Percentiles rank a stretch among this genome's conserved stretches.
phyloP scores from a whole-genome alignment of 2,329 filamentous ascomycete species.

The Aureobasidium lini region DNA sequence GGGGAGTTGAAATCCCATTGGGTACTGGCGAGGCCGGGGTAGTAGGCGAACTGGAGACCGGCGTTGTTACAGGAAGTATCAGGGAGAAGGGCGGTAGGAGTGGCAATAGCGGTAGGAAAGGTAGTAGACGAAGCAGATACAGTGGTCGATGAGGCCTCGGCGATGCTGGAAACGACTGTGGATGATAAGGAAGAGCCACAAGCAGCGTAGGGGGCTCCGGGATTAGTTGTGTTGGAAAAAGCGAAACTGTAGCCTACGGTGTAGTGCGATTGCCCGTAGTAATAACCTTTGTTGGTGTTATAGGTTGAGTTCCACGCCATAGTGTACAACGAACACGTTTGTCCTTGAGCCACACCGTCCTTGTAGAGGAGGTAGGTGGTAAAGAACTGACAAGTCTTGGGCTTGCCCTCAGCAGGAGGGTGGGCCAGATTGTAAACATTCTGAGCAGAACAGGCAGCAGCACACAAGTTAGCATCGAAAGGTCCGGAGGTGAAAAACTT shows the following conservation, averaged over 20 bases:
- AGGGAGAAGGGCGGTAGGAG: not conserved
- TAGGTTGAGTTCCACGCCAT: conserved; percentile 20
- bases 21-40: not conserved
- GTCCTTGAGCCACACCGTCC: conserved; percentile 19
- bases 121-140: not conserved
- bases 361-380: conserved; percentile 27
- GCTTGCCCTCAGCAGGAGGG: conserved; percentile 6
- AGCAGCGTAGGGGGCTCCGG: not conserved
- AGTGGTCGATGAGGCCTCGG: not conserved
- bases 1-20: not conserved
- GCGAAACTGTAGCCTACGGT: conserved; percentile 20
- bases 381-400: conserved; percentile 27
- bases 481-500: conserved; percentile 21
- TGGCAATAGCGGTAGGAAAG: not conserved
- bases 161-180: not conserved
- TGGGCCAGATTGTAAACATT: conserved; percentile 13
- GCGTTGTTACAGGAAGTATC: not conserved
- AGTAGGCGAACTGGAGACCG: not conserved
- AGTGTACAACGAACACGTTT: conserved; percentile 24
- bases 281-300: conserved; percentile 23
- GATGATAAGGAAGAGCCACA: conserved; percentile 12
- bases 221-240: conserved; percentile 18
- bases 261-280: conserved; percentile 18
- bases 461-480: conserved; percentile 24
- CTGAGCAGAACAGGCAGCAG: conserved; percentile 18